These are phyloP conservation scores for Xylaria bambusicola DNA, from an alignment of 495 filamentous ascomycete genomes.

Conservation along the genomic window DNA sequence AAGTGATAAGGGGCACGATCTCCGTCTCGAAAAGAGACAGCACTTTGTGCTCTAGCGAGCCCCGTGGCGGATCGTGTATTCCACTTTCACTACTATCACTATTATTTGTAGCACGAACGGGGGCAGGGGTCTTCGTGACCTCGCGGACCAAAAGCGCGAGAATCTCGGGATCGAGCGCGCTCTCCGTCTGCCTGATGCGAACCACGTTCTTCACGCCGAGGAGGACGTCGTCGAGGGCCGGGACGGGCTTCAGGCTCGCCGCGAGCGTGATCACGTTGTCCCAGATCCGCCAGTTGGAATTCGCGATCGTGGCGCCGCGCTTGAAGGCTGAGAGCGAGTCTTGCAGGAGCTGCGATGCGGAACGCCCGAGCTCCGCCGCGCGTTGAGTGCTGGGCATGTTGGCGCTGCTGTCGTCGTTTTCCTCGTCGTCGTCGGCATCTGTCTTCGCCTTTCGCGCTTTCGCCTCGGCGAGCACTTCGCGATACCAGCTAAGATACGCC, in stretches of 20 bases:
- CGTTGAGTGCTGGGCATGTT: slow-evolving; percentile 24
- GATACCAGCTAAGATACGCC: slow-evolving; percentile 57
- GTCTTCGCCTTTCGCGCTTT: slow-evolving; percentile 29
- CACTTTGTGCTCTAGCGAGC: slow-evolving; percentile 55
- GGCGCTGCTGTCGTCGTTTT: no score
- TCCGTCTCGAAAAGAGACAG: slow-evolving; percentile 69
- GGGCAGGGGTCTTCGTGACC: slow-evolving; percentile 45
- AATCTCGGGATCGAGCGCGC: slow-evolving; percentile 72
- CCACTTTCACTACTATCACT: no score
- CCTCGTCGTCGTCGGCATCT: slow-evolving; percentile 30
- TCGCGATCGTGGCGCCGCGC: slow-evolving; percentile 75
- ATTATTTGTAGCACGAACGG: slow-evolving; percentile 39
- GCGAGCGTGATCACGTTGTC: slow-evolving; percentile 90
- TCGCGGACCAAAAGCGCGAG: slow-evolving; percentile 71
- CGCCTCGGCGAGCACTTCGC: slow-evolving; percentile 43
- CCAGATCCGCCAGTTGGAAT: slow-evolving; percentile 88
- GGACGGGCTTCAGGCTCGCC: slow-evolving; percentile 66
- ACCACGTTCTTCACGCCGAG: slow-evolving; percentile 72
- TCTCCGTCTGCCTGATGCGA: slow-evolving; percentile 72
- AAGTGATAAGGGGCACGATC: slow-evolving; percentile 81
- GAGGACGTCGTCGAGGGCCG: slow-evolving; percentile 72
- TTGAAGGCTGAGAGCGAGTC: slow-evolving; percentile 84
- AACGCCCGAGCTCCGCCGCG: slow-evolving; percentile 26
- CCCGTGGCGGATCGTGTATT: slow-evolving; percentile 46
- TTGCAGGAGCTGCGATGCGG: slow-evolving; percentile 56